Conservation (phyloP, 1,284 basidiomycete genomes). For the Rugosomyces carneus region DNA sequence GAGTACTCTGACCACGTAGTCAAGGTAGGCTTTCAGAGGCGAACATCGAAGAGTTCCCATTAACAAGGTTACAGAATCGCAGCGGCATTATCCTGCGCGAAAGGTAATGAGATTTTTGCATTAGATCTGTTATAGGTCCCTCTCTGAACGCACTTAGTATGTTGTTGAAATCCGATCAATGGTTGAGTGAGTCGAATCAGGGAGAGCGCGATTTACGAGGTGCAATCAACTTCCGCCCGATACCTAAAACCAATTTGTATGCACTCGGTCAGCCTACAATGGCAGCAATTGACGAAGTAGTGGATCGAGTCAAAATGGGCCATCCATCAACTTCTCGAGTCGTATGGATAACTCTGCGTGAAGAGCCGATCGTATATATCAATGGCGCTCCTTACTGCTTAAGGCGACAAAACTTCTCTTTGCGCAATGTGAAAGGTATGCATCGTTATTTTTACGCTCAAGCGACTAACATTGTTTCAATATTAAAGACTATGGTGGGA, state of each 20-base stretch:
- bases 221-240: conserved; percentile 90
- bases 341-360: conserved; percentile 90
- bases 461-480: conserved; percentile 1
- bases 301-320: conserved; percentile 59
- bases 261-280: conserved; percentile 91
- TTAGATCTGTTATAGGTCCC: conserved; percentile 3
- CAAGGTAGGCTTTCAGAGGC: conserved; percentile 42
- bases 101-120: conserved; percentile 49
- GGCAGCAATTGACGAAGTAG: conserved; percentile 84
- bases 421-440: conserved; percentile 82
- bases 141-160: conserved; percentile 43
- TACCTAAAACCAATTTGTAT: conserved; percentile 82
- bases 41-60: neutral
- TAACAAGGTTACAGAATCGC: conserved; percentile 54
- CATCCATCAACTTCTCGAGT: conserved; percentile 61
- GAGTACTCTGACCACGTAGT: conserved; percentile 94
- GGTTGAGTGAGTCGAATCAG: conserved; percentile 68
- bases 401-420: conserved; percentile 71
- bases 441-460: neutral
- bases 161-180: conserved; percentile 87
- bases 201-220: conserved; percentile 75
- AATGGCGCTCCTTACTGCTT: conserved; percentile 83
- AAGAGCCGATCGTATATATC: conserved; percentile 93
- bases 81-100: conserved; percentile 89
- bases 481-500: conserved; percentile 79